A percentile compares a stretch with the other conserved stretches of the same genome.
These are phyloP conservation scores for Clavispora carvajalis DNA, from an alignment of 805 yeast species.

Conservation along the genomic window DNA sequence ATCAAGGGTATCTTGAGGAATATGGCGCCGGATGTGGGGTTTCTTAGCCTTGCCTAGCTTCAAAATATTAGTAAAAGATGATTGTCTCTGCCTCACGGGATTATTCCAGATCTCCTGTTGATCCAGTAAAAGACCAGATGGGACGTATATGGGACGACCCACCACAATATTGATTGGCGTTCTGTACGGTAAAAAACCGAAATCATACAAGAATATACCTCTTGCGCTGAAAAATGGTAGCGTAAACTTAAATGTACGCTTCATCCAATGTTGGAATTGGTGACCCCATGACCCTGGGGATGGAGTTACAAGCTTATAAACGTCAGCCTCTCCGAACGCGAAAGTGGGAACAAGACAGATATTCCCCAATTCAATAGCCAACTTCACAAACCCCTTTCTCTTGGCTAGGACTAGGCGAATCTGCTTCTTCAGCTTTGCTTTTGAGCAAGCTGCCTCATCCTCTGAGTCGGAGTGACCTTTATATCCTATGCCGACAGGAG, in stretches of 20 bases:
- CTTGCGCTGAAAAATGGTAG: constrained; percentile 88
- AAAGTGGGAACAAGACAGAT: constrained; percentile 79
- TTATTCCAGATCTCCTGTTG: constrained; percentile 14
- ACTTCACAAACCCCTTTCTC: constrained; percentile 82
- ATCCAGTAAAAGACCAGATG: constrained; percentile 32
- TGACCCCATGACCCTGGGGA: constrained; percentile 41
- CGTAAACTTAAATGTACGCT: constrained; percentile 71
- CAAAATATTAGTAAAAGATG: constrained; percentile 28
- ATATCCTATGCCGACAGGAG: constrained; percentile 34
- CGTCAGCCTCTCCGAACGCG: constrained; percentile 83
- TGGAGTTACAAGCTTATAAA: constrained; percentile 41
- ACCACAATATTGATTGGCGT: constrained; percentile 71
- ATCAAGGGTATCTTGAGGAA: constrained; percentile 45
- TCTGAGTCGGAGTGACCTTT: constrained; percentile 7
- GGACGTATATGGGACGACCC: constrained; percentile 63
- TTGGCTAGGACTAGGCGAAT: constrained; percentile 67
- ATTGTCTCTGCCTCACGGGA: constrained; percentile 10
- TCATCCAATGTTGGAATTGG: constrained; percentile 66
- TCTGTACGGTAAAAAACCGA: constrained; percentile 85
- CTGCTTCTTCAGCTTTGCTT: constrained; percentile 20
- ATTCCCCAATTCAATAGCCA: constrained; percentile 79
- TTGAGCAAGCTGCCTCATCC: constrained; percentile 6
- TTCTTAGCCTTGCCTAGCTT: constrained; percentile 14
- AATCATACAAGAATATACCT: constrained; percentile 87
- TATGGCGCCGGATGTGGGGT: constrained; percentile 19